Base-by-base conservation (phyloP, 1,139 yeast genomes). In the Taphrina communis region DNA sequence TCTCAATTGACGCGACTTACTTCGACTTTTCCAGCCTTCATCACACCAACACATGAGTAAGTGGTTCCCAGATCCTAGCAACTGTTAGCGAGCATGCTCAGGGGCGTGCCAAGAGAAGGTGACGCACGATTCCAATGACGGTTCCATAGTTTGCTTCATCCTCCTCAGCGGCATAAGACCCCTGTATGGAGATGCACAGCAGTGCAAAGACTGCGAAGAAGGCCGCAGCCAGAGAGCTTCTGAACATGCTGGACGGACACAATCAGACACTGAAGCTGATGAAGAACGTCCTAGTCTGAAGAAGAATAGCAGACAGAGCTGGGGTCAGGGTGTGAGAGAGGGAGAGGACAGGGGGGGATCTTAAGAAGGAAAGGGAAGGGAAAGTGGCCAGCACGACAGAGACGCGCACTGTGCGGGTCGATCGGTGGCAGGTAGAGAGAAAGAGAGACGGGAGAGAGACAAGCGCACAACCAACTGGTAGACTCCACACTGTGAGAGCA, bases 1-100 rank as follows among this genome's bases (percentile, higher is more conserved):
- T 21, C 12, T 17, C 42, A 17, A 25, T 25, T 31, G 58, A 53
- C 58, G 58, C 58, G 58, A 53, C 62, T 44, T 44, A 58, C 62
- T 81, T 90, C 97, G 70, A 92, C 97, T 77, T 90, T 88, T 73
- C 96, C 97, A 72, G 88, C 85, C 80, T 89, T 88, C 96, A 91
- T 90, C 61, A 90, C 96, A 77, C 96, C 97, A 65, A 91, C 97
- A 86, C 97, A 91, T 8, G 97, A 90, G 81, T 90, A 90, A 61
- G 97, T 90, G 65, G 90, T 87, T 76, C 97, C 97, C 79, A 92
- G 85, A 83, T 89, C 95, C 67, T 63, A 44, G 9, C 25, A 6
- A 5, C 7, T 39, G 46, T 21, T 25, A 38, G 35, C 14, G 50
- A 31, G 21, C 36, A 6, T n/a, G 14, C 11, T 6, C 7, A 19